Conservation (phyloP, 139 green algal genomes). For the Ulvella scutata region DNA sequence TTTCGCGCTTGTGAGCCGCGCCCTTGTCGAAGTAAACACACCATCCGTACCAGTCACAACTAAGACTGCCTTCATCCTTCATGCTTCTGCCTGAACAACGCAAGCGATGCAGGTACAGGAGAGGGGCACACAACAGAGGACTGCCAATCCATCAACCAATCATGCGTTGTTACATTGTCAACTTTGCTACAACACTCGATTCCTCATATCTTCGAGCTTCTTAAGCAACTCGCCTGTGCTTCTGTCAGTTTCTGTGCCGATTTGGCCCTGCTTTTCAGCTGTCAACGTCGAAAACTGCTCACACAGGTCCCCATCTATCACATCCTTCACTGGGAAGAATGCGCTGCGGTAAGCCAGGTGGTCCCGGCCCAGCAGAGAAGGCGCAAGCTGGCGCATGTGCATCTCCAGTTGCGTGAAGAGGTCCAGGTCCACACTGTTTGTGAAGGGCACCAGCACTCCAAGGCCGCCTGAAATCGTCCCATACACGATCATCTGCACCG, state of each 20-base stretch:
- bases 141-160: no score
- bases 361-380: constrained; percentile 80
- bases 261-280: constrained; percentile 57
- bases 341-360: constrained; percentile 42
- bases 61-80: no score
- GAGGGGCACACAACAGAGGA: no score
- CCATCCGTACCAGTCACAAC: no score
- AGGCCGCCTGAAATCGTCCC: constrained; percentile 70
- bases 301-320: constrained; percentile 93
- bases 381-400: constrained; percentile 89
- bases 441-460: constrained; percentile 80
- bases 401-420: constrained; percentile 98
- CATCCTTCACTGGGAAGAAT: constrained; percentile 89
- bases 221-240: constrained; percentile 88
- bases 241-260: constrained; percentile 83
- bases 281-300: constrained; percentile 61
- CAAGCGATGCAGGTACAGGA: no score
- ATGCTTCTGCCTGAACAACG: no score
- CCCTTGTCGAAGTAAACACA: no score
- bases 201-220: constrained; percentile 92
- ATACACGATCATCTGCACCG: constrained; percentile 20
- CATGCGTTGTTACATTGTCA: no score
- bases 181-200: constrained; percentile 59
- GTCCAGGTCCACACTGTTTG: constrained; percentile 70
- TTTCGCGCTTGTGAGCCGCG: no score